These are phyloP conservation scores for Aegilops speltoides DNA, from an alignment of 176 grass and related monocot species.

Conservation along the genomic window DNA sequence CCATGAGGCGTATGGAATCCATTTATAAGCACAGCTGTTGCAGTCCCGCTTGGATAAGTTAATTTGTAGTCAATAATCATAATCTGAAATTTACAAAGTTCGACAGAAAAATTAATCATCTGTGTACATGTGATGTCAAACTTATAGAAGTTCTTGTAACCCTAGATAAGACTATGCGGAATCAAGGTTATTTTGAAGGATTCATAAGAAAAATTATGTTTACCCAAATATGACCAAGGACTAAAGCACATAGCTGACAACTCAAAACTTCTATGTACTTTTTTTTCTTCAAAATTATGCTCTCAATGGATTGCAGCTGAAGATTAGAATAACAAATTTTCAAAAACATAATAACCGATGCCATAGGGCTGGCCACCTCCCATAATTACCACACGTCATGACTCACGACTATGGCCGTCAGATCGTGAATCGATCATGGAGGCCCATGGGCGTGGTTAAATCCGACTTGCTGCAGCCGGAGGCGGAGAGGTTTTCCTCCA, in stretches of 20 bases:
- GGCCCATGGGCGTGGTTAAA: too few species aligned
- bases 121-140: background rate
- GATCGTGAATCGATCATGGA: too few species aligned
- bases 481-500: too few species aligned
- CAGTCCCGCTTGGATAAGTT: constrained; percentile 97
- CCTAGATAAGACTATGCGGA: background rate
- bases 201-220: background rate
- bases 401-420: too few species aligned
- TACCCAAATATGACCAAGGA: background rate
- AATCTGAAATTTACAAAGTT: constrained; percentile 60
- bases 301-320: background rate
- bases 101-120: constrained; percentile 7
- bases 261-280: background rate
- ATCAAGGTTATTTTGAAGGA: background rate
- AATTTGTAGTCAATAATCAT: constrained; percentile 94
- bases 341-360: background rate
- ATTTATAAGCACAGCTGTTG: constrained; percentile 98
- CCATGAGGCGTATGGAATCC: constrained; percentile 89
- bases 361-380: too few species aligned
- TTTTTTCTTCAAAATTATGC: background rate
- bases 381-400: too few species aligned
- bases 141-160: background rate
- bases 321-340: background rate
- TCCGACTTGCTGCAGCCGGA: too few species aligned
- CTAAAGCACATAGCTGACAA: background rate